These are phyloP conservation scores for Phytophthora europaea DNA, from an alignment of 352 stramenopile genomes.

Conservation along the genomic window DNA sequence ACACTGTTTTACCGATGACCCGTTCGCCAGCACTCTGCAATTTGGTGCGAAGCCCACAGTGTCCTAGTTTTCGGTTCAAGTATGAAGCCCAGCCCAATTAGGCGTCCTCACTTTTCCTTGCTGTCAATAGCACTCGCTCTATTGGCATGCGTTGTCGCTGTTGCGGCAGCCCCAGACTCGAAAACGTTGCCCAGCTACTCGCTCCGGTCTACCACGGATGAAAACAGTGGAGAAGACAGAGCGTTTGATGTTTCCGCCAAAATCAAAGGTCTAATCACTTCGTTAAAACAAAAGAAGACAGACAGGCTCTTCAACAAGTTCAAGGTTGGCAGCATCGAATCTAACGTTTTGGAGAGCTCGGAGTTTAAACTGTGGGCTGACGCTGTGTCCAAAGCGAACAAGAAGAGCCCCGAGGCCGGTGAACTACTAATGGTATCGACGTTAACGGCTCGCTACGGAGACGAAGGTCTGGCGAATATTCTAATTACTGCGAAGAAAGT, in stretches of 20 bases:
- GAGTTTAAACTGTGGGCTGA: neutral
- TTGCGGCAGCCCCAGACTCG: too few relatives aligned
- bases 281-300: neutral
- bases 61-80: too few relatives aligned
- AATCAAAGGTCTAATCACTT: neutral
- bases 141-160: too few relatives aligned
- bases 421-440: neutral
- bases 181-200: neutral
- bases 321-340: neutral
- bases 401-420: neutral
- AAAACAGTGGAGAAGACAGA: neutral
- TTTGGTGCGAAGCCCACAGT: too few relatives aligned
- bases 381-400: neutral
- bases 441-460: neutral
- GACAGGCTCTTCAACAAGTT: neutral
- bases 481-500: neutral
- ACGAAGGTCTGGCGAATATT: neutral
- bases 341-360: neutral
- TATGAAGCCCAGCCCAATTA: too few relatives aligned
- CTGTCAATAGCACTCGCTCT: too few relatives aligned
- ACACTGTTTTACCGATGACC: too few relatives aligned
- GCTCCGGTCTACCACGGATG: neutral
- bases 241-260: neutral
- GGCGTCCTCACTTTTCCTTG: too few relatives aligned
- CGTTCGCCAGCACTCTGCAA: too few relatives aligned